Evolutionary conservation across 371 early-diverging fungal species (phyloP).

Genomic region (Mortierella sp.): DNA sequence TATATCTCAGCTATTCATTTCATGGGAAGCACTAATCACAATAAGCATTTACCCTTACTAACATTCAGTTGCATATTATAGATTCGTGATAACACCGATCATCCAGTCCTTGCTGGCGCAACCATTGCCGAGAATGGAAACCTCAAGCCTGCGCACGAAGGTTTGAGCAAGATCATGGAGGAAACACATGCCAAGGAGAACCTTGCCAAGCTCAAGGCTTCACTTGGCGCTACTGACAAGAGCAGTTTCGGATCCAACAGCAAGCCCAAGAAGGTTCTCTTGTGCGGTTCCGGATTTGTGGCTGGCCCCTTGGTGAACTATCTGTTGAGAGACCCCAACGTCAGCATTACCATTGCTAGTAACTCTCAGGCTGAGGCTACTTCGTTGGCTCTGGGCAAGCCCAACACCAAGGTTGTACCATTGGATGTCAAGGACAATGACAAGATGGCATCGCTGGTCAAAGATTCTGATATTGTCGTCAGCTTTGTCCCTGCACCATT

Average conservation of each 20-base stretch:
- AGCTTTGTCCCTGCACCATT: conserved; percentile 96
- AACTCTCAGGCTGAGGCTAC: conserved; percentile 79
- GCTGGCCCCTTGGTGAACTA: conserved; percentile 92
- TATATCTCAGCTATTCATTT: not conserved
- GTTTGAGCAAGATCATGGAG: conserved; percentile 59
- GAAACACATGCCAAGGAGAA: conserved; percentile 42
- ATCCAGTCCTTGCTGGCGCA: conserved; percentile 81
- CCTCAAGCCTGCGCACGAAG: conserved; percentile 69
- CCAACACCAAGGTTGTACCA: conserved; percentile 65
- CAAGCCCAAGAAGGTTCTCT: conserved; percentile 62
- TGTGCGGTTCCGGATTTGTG: conserved; percentile 96
- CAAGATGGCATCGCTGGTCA: conserved; percentile 74
- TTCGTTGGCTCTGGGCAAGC: conserved; percentile 68
- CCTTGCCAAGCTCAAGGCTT: conserved; percentile 36
- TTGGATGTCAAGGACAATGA: conserved; percentile 66
- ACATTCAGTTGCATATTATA: conserved; percentile 19
- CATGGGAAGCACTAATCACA: not conserved
- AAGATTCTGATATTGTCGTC: conserved; percentile 89
- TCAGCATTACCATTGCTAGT: conserved; percentile 85
- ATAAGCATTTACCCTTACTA: conserved; percentile 11
- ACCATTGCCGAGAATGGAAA: conserved; percentile 83
- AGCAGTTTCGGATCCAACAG: conserved; percentile 16
- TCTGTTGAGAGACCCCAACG: conserved; percentile 72
- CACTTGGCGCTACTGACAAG: conserved; percentile 31
- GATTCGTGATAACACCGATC: conserved; percentile 71